Percentiles rank a stretch among this genome's conserved stretches.
phyloP scores from a whole-genome alignment of 352 stramenopile genomes.

The Poterioochromonas sp. region DNA sequence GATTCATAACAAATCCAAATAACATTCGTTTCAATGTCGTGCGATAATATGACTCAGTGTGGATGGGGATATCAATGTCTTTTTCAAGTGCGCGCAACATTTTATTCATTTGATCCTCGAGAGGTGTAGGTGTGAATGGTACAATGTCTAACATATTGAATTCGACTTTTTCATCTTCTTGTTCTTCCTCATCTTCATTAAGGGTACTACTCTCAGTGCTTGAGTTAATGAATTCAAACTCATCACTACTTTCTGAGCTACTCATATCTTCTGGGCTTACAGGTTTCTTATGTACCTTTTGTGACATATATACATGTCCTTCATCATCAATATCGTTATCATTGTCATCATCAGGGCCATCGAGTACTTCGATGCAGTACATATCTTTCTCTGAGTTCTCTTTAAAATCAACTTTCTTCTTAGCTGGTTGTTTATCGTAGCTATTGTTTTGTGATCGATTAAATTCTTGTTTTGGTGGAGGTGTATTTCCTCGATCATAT shows the following conservation, averaged over 20 bases:
- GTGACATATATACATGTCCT: slow-evolving; percentile 14
- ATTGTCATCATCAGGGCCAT: slow-evolving; percentile 7
- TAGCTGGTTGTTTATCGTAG: slow-evolving; percentile 6
- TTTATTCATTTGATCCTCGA: slow-evolving; percentile 15
- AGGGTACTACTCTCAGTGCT: slow-evolving; percentile 10
- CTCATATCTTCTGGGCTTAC: slow-evolving; percentile 11
- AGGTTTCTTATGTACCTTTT: slow-evolving; percentile 15
- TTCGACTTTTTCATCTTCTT: slow-evolving; percentile 15
- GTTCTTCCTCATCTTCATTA: slow-evolving; percentile 14
- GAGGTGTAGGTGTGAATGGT: slow-evolving; percentile 10
- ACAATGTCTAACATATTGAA: slow-evolving; percentile 17
- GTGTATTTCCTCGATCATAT: slow-evolving; percentile 11
- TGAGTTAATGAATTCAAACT: slow-evolving; percentile 17
- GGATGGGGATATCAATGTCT: slow-evolving; percentile 11
- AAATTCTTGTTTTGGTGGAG: slow-evolving; percentile 6
- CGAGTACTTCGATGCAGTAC: slow-evolving; percentile 10
- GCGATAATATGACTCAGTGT: slow-evolving; percentile 13
- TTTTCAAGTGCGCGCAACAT: slow-evolving; percentile 11
- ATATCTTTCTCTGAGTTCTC: slow-evolving; percentile 14
- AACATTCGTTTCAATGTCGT: slow-evolving; percentile 2
- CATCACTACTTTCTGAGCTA: slow-evolving; percentile 13
- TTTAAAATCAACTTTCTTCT: slow-evolving; percentile 18
- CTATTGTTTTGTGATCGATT: slow-evolving; percentile 15
- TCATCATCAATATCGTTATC: slow-evolving; percentile 15
- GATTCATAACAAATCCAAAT: slow-evolving; percentile 17